Evolutionary conservation across 768 basidiomycete genomes (phyloP).

Genomic region (Leccinum ochraceum): DNA sequence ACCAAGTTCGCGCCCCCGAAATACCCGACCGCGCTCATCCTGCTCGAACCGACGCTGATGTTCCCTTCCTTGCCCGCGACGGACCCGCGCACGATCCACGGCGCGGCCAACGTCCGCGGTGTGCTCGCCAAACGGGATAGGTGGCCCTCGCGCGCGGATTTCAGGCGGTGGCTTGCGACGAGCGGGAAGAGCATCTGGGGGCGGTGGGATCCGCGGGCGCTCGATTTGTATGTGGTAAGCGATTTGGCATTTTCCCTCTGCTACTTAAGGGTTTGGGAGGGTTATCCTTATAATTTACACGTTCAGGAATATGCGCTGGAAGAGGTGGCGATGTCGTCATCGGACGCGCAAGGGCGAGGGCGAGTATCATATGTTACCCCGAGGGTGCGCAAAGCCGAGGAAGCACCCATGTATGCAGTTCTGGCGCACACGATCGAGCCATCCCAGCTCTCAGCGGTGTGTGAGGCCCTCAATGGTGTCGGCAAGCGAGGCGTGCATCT

Average conservation of each 20-base stretch:
- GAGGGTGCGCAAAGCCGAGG: conserved; percentile 32
- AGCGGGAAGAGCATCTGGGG: conserved; percentile 20
- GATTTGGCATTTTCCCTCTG: neutral
- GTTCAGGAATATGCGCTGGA: conserved; percentile 29
- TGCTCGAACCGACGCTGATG: conserved; percentile 35
- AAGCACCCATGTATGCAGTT: conserved; percentile 27
- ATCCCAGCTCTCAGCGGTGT: conserved; percentile 21
- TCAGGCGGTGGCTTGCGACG: conserved; percentile 19
- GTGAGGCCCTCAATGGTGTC: conserved; percentile 11
- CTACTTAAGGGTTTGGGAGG: neutral
- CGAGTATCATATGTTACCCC: conserved; percentile 18
- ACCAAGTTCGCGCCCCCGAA: conserved; percentile 15
- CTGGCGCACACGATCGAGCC: conserved; percentile 29
- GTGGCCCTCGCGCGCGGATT: conserved; percentile 26
- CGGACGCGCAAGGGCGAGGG: conserved; percentile 6
- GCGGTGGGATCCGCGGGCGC: conserved; percentile 26
- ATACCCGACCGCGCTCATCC: conserved; percentile 21
- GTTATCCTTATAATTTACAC: neutral
- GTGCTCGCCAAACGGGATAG: conserved; percentile 28
- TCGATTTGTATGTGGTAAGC: conserved; percentile 29
- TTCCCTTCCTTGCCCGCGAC: conserved; percentile 30
- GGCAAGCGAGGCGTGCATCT: conserved; percentile 25
- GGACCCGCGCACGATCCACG: conserved; percentile 31
- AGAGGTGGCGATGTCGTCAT: conserved; percentile 11
- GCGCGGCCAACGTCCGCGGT: conserved; percentile 32